Evolutionary conservation across 2,329 filamentous ascomycete species (phyloP).

Genomic region (Tolypocladium nubicola): DNA sequence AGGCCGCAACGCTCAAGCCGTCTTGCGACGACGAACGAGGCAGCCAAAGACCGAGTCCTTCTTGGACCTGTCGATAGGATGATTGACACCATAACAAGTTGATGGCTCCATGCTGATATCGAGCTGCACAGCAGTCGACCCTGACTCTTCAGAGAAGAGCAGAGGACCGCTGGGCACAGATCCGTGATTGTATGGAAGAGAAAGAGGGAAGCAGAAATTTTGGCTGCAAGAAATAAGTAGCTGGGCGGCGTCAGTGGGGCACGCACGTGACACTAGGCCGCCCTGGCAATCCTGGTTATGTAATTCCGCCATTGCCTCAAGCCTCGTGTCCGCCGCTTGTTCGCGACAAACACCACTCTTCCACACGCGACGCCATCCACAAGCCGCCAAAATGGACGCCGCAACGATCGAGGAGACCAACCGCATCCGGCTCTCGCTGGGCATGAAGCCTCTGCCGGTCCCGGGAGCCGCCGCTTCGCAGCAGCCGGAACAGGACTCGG

Average conservation of each 20-base stretch:
- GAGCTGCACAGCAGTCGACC: constrained; percentile 78
- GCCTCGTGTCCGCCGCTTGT: background rate
- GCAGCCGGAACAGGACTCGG: constrained; percentile 33
- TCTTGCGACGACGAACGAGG: constrained; percentile 56
- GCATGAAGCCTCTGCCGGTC: constrained; percentile 80
- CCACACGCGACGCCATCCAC: background rate
- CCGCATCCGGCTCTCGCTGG: constrained; percentile 78
- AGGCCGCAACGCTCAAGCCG: constrained; percentile 53
- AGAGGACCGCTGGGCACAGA: constrained; percentile 81
- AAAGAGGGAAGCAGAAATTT: constrained; percentile 17
- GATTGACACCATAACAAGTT: constrained; percentile 64
- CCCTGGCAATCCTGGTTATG: background rate
- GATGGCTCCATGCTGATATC: constrained; percentile 76
- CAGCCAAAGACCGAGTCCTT: constrained; percentile 54
- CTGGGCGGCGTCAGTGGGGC: background rate
- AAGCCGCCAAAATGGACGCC: constrained; percentile 39
- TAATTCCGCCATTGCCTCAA: background rate
- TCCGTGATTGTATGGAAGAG: constrained; percentile 45
- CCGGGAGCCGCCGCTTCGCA: constrained; percentile 46
- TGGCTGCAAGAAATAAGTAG: background rate
- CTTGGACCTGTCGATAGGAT: constrained; percentile 95
- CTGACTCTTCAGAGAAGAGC: constrained; percentile 32
- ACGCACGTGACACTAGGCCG: background rate
- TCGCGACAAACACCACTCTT: background rate
- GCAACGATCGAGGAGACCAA: constrained; percentile 89